Base-by-base conservation (phyloP, 2,329 filamentous ascomycete genomes). In the Chalaropsis ovoidea region DNA sequence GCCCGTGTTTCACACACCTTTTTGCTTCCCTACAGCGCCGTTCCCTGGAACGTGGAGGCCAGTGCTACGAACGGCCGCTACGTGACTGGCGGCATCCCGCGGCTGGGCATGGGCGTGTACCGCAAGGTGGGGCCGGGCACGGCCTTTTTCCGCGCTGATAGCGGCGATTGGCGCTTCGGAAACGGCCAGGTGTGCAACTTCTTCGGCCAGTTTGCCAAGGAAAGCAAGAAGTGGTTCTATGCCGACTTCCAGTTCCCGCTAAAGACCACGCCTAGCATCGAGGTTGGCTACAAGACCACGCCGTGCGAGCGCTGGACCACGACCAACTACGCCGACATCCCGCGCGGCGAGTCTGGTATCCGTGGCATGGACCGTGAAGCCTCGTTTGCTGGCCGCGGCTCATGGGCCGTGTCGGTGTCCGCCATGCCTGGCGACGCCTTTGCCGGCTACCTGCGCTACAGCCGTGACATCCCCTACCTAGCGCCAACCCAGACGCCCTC, bases 361-460 rank as follows among this genome's bases (percentile, higher is more conserved):
- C 72, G 75, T 41, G 73, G 74, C 1, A 71, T 79, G 15, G 76
- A 79, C 63, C 64, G 68, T 4, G 75, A 75, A 31, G 65, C 75
- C 31, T 70, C 71, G 42, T 66, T 69, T 42, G 65, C 69, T 39
- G 60, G 47, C 2, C 56, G 68, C 11, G 73, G 72, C 19, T 74
- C 74, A 0, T 80, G 77, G 78, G 77, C 78, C 0, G 69, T 76
- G 1, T 77, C 78, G 2, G 72, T 74, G 1, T 74, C 72, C 17
- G 71, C 71, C 0, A 60, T 67, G 63, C 66, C 66, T 10, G 63
- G 66, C 8, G 70, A 71, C 6, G 70, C 72, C 0, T 67, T 72
- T 1, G 73, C 75, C 0, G 73, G 73, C 3, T 76, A 77, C 66
- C 63, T 79, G 27, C 71, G 76, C 17, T 76, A 76, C 68, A 73